Base-by-base conservation (phyloP, 2,329 filamentous ascomycete genomes). In the Diaporthe aspalathi region DNA sequence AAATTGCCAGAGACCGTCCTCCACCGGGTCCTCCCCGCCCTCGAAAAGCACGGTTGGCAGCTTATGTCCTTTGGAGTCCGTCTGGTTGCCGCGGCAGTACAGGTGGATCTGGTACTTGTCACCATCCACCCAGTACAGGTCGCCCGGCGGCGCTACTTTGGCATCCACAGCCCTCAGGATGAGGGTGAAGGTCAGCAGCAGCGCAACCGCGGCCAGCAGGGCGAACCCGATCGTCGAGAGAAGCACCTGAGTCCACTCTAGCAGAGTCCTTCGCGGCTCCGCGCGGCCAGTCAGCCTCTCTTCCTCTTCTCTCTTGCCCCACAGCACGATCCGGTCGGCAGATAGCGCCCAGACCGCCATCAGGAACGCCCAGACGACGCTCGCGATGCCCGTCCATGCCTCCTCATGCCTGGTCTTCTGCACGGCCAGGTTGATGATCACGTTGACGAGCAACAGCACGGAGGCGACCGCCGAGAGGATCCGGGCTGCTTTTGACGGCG, bases 231-330 rank as follows among this genome's bases (percentile, higher is more conserved):
- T 82, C 1, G 92, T 94, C 32, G 94, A 92, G 4, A 91, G 78
- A 3, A 97, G 83, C 17, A 99, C 93, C 53, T 91, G 92, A 6
- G 91, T 82, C 95, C 96, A 98, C 83, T 98, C 94, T 52, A 88
- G 84, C 6, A 98, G 81, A 0, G 94, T 93, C 35, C 95, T 90
- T 29, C 95, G 89, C 14, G 92, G 94, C 83, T 99, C 95, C 38
- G 92, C 89, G 17, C 95, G 92, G 14, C 96, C 96, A 0, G 95
- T 98, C 24, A 98, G 85, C 32, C 96, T 90, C 80, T 97, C 92
- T 79, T 99, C 96, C 80, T 98, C 96, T 77, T 98, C 94, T 1
- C 86, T 87, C 82, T 98, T 98, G 70, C 95, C 96, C 92, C 94
- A 97, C 77, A 92, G 88, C 11, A 99, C 96, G 5, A 93, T 90